Conservation (phyloP, 805 yeast genomes). For the Debaryomyces tyrocola region DNA sequence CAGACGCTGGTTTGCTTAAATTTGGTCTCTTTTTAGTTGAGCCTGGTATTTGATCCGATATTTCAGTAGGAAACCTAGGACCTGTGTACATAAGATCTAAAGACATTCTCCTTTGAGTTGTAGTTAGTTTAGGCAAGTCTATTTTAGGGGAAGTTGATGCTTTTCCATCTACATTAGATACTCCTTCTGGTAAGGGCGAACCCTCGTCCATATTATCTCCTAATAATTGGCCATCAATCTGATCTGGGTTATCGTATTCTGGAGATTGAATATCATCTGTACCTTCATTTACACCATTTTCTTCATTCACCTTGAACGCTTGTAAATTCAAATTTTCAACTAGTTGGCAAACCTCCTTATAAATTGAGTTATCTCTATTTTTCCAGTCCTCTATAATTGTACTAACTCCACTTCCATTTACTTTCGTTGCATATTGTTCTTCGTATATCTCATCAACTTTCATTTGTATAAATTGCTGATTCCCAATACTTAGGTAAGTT, state of each 20-base stretch:
- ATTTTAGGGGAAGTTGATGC: background rate
- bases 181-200: background rate
- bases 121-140: conserved; percentile 19
- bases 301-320: conserved; percentile 2
- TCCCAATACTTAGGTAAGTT: conserved; percentile 11
- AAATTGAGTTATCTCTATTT: conserved; percentile 5
- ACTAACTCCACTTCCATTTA: conserved; percentile 5
- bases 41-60: background rate
- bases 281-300: background rate
- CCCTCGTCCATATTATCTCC: background rate
- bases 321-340: conserved; percentile 8
- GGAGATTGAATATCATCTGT: background rate
- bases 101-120: conserved; percentile 24
- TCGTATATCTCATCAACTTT: conserved; percentile 25
- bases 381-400: conserved; percentile 5
- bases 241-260: background rate
- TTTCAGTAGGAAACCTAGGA: background rate
- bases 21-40: conserved; percentile 10
- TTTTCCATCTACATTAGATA: background rate
- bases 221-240: background rate
- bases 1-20: conserved; percentile 30
- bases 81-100: conserved; percentile 22
- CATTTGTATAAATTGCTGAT: conserved; percentile 15
- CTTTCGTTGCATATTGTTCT: conserved; percentile 6
- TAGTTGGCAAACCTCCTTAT: conserved; percentile 10